Conservation (phyloP, 1,284 basidiomycete species). For the Ustilago hordei region DNA sequence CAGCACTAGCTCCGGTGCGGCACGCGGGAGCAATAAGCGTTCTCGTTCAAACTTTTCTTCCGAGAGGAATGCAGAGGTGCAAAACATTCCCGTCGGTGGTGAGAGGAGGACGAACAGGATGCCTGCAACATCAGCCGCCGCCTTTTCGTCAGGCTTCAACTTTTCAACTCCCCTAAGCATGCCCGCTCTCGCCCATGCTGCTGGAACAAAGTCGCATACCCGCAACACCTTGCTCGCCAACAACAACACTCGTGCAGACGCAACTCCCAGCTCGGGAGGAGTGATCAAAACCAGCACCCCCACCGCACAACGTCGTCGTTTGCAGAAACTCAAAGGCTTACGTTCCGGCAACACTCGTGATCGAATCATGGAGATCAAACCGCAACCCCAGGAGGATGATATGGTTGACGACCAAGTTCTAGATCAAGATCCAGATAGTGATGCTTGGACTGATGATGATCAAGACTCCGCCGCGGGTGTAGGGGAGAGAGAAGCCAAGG, state of each 20-base stretch:
- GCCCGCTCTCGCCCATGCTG: neutral
- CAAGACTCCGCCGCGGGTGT: neutral
- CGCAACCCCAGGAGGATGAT: conserved; percentile 2
- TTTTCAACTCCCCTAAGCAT: conserved; percentile 19
- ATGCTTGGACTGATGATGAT: conserved; percentile 50
- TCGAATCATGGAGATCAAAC: conserved; percentile 27
- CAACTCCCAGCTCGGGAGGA: neutral
- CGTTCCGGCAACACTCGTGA: conserved; percentile 24
- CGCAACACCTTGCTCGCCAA: neutral
- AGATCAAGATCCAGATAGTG: conserved; percentile 11
- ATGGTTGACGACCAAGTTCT: conserved; percentile 17
- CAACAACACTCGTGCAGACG: neutral
- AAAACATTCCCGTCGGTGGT: neutral
- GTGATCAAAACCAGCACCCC: conserved; percentile 40
- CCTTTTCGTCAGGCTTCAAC: conserved; percentile 14
- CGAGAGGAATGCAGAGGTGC: neutral
- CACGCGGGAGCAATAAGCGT: neutral
- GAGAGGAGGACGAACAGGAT: neutral
- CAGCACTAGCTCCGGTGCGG: neutral
- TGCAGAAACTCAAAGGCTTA: conserved; percentile 33
- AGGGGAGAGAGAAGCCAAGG: neutral
- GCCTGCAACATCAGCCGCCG: neutral
- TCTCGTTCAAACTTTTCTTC: neutral
- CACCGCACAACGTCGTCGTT: conserved; percentile 15
- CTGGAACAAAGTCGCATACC: neutral